A percentile compares a stretch with the other conserved stretches of the same genome.
phyloP scores from a whole-genome alignment of 495 filamentous ascomycete genomes.

The Astrothelium macrocarpum region DNA sequence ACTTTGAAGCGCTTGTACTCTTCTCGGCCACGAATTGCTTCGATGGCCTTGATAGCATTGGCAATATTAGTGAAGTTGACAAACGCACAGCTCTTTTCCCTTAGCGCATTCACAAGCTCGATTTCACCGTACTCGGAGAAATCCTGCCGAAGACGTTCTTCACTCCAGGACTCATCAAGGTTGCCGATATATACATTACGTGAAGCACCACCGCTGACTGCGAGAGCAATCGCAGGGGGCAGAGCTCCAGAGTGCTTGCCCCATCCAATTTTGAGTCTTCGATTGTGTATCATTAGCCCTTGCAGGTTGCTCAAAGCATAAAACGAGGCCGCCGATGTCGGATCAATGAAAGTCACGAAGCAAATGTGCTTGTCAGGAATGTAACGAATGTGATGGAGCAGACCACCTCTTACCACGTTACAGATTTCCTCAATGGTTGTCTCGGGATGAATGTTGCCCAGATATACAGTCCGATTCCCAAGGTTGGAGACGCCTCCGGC shows the following conservation, averaged over 20 bases:
- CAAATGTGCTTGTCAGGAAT: conserved; percentile 99
- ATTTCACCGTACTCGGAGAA: conserved; percentile 98
- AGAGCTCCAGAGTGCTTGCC: conserved; percentile 97
- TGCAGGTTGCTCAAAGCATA: conserved; percentile 95
- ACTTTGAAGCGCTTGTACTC: conserved; percentile 98
- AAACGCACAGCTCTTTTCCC: conserved; percentile 98
- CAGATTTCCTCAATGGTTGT: conserved; percentile 60
- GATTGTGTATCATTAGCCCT: conserved; percentile 98
- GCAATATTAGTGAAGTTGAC: conserved; percentile 99
- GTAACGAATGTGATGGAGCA: conserved; percentile 95
- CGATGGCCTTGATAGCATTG: conserved; percentile 98
- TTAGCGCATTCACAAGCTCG: conserved; percentile 89
- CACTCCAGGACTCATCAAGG: conserved; percentile 91
- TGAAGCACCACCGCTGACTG: conserved; percentile 90
- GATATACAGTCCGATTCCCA: conserved; percentile 93
- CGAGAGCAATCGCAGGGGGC: conserved; percentile 89
- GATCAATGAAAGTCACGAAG: conserved; percentile 99
- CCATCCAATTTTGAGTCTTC: conserved; percentile 96
- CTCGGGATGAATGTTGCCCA: conserved; percentile 97
- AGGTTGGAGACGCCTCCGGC: conserved; percentile 95
- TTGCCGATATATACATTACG: conserved; percentile 98
- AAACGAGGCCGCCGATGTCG: conserved; percentile 94
- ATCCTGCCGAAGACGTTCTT: conserved; percentile 90
- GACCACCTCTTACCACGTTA: conserved; percentile 86
- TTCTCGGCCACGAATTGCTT: conserved; percentile 85